phyloP scores from a whole-genome alignment of 176 grass and related monocot genomes.

The Phyllostachys edulis region DNA sequence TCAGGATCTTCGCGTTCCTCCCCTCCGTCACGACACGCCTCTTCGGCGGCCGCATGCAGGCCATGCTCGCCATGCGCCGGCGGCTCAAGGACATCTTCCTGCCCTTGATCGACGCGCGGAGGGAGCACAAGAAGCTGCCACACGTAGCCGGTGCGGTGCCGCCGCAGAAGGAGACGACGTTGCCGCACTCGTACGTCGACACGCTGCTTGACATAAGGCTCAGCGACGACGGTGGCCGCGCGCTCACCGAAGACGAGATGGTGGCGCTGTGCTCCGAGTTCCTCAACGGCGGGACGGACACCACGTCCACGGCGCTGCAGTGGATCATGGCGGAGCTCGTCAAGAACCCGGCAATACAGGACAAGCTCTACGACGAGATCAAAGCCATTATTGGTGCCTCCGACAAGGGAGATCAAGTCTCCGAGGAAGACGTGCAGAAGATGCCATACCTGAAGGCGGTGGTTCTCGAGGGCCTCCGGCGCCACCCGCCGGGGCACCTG shows the following conservation, averaged over 20 bases:
- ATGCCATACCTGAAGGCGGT: constrained; percentile 62
- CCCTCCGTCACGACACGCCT: constrained; percentile 41
- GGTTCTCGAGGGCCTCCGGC: constrained; percentile 54
- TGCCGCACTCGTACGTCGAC: constrained; percentile 49
- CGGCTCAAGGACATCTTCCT: constrained; percentile 18
- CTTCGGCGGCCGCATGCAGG: constrained; percentile 31
- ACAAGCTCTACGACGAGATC: constrained; percentile 43
- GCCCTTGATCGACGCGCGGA: constrained; percentile 38
- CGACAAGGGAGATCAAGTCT: background rate
- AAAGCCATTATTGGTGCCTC: background rate
- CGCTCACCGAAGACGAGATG: constrained; percentile 41
- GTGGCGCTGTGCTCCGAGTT: constrained; percentile 48
- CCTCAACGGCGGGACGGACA: constrained; percentile 55
- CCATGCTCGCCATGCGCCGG: background rate
- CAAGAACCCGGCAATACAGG: constrained; percentile 43
- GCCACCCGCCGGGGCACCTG: constrained; percentile 50
- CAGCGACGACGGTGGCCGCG: constrained; percentile 28
- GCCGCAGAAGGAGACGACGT: background rate
- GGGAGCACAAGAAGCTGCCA: background rate
- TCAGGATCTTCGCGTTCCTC: constrained; percentile 26
- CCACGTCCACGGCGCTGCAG: constrained; percentile 54
- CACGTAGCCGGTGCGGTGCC: background rate
- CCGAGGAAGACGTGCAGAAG: constrained; percentile 31
- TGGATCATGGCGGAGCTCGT: constrained; percentile 73
- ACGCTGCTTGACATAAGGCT: constrained; percentile 46